These are phyloP conservation scores for Thermomyces lanuginosus DNA, from an alignment of 2,329 filamentous ascomycete genomes.

Conservation along the genomic window DNA sequence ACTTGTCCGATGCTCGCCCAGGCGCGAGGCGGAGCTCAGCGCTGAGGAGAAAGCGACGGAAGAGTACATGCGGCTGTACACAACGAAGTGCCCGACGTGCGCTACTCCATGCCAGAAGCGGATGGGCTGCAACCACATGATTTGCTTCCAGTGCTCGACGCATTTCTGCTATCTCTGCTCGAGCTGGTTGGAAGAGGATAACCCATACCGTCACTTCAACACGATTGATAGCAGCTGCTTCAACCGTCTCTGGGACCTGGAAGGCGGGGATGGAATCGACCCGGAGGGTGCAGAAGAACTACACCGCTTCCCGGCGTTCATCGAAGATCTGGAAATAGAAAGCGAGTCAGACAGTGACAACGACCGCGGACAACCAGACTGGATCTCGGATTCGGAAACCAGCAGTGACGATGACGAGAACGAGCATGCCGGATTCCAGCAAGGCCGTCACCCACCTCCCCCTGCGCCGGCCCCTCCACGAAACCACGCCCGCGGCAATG, in stretches of 20 bases:
- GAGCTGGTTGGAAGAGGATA: slow-evolving; percentile 62
- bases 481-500: slow-evolving; percentile 13
- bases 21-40: slow-evolving; percentile 51
- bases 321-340: slow-evolving; percentile 22
- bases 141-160: slow-evolving; percentile 70
- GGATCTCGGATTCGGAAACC: slow-evolving; percentile 9
- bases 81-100: slow-evolving; percentile 80
- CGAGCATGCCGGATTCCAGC: slow-evolving; percentile 5
- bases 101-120: slow-evolving; percentile 73
- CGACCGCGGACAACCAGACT: slow-evolving; percentile 7
- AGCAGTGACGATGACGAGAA: slow-evolving; percentile 12
- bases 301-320: slow-evolving; percentile 24
- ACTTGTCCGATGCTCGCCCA: slow-evolving; percentile 53
- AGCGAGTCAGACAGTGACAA: slow-evolving; percentile 8
- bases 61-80: slow-evolving; percentile 67
- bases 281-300: slow-evolving; percentile 25
- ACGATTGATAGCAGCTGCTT: slow-evolving; percentile 53
- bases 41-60: slow-evolving; percentile 74
- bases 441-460: slow-evolving; percentile 19
- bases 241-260: slow-evolving; percentile 77
- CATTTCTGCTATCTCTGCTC: slow-evolving; percentile 95
- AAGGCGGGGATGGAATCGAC: slow-evolving; percentile 52
- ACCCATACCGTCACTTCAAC: slow-evolving; percentile 86
- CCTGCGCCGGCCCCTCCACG: slow-evolving; percentile 25
- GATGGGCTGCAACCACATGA: slow-evolving; percentile 94